These are phyloP conservation scores for Metschnikowia lachancei DNA, from an alignment of 805 yeast genomes.

Conservation along the genomic window DNA sequence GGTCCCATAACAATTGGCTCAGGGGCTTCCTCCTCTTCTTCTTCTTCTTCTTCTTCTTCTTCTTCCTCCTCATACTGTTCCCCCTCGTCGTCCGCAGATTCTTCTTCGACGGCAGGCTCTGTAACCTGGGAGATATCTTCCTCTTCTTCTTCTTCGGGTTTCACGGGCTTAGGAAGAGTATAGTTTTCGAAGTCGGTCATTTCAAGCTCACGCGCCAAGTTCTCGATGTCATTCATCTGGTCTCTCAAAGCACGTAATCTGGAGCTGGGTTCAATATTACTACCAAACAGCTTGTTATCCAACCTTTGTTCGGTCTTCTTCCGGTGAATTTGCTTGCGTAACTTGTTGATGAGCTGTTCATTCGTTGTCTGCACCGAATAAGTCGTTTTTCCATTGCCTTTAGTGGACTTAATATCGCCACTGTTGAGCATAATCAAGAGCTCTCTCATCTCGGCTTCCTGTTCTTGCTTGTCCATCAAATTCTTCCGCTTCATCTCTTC, in stretches of 20 bases:
- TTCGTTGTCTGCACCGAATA: constrained; percentile 34
- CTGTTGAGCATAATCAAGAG: constrained; percentile 61
- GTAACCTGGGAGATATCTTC: background rate
- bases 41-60: constrained; percentile 17
- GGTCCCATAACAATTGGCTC: constrained; percentile 31
- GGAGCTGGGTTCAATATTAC: constrained; percentile 70
- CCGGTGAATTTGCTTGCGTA: constrained; percentile 46
- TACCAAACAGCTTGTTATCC: constrained; percentile 47
- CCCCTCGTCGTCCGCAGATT: background rate
- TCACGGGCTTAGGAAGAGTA: constrained; percentile 13
- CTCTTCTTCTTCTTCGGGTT: constrained; percentile 10
- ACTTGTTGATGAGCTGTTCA: constrained; percentile 37
- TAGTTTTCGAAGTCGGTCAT: constrained; percentile 69
- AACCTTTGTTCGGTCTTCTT: constrained; percentile 46
- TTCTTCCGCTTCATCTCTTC: constrained; percentile 60
- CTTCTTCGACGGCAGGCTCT: no score
- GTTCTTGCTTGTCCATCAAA: constrained; percentile 67
- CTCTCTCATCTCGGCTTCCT: constrained; percentile 74
- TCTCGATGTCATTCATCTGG: constrained; percentile 80
- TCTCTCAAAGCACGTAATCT: constrained; percentile 72
- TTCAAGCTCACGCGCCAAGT: constrained; percentile 82
- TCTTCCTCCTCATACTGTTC: constrained; percentile 16
- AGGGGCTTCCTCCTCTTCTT: constrained; percentile 15
- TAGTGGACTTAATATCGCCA: constrained; percentile 34
- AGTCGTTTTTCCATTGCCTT: constrained; percentile 36